A percentile compares a stretch with the other conserved stretches of the same genome.
phyloP scores from a whole-genome alignment of 768 basidiomycete genomes.

The Agrocybe praecox region DNA sequence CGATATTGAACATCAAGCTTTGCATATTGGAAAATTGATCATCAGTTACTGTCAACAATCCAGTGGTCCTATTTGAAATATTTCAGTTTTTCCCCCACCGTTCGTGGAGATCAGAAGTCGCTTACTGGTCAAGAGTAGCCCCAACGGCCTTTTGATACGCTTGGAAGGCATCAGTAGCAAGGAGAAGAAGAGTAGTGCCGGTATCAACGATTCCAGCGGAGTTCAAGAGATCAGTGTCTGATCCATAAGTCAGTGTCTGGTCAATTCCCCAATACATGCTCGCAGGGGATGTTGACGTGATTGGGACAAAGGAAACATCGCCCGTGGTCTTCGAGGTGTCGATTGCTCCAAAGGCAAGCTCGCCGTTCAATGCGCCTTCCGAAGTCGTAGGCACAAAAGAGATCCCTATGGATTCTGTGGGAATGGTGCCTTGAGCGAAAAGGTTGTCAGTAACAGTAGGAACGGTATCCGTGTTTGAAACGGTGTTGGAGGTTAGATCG shows the following conservation, averaged over 20 bases:
- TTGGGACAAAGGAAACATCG: conserved; percentile 31
- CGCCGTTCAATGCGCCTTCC: conserved; percentile 43
- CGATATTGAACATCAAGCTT: conserved; percentile 56
- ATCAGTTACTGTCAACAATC: conserved; percentile 55
- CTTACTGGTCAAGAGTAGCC: conserved; percentile 50
- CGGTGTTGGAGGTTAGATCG: conserved; percentile 33
- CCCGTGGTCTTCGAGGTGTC: conserved; percentile 35
- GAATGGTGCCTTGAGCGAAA: conserved; percentile 46
- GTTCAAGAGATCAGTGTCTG: conserved; percentile 30
- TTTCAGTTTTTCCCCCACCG: neutral
- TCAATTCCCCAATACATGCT: conserved; percentile 56
- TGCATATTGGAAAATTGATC: conserved; percentile 49
- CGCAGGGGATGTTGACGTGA: conserved; percentile 46
- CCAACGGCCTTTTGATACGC: conserved; percentile 57
- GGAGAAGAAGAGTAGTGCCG: conserved; percentile 53
- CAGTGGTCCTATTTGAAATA: conserved; percentile 42
- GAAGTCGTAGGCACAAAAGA: conserved; percentile 52
- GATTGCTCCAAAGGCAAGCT: conserved; percentile 56
- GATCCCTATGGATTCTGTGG: conserved; percentile 48
- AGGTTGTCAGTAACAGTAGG: conserved; percentile 65
- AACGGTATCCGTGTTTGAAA: conserved; percentile 36
- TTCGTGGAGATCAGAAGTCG: neutral
- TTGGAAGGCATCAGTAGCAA: conserved; percentile 62
- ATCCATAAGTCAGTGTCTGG: conserved; percentile 46
- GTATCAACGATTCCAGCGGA: conserved; percentile 56